Conservation (phyloP, 768 basidiomycete genomes). For the Lyophyllum atratum region DNA sequence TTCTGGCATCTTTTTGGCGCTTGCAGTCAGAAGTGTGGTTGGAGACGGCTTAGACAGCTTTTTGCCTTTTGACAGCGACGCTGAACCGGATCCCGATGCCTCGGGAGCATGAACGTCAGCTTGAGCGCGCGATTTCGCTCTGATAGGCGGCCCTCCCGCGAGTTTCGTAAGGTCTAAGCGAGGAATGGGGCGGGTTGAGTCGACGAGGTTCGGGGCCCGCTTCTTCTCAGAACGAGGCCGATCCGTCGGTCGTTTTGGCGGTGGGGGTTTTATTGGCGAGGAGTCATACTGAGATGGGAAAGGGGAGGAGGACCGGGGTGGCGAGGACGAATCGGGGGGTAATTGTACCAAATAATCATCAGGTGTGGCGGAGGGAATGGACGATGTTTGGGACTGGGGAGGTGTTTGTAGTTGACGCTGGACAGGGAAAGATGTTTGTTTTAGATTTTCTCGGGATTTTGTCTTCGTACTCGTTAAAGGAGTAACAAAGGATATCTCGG, state of each 20-base stretch:
- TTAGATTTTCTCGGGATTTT: background rate
- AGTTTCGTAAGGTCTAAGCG: slow-evolving; percentile 15
- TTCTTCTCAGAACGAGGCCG: slow-evolving; percentile 1
- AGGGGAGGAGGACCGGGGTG: slow-evolving; percentile 23
- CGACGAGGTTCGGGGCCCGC: background rate
- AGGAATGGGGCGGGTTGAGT: slow-evolving; percentile 11
- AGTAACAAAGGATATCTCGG: slow-evolving; percentile 4
- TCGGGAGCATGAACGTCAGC: background rate
- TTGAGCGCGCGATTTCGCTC: background rate
- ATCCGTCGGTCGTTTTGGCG: slow-evolving; percentile 9
- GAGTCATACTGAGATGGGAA: slow-evolving; percentile 11
- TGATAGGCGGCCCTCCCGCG: background rate
- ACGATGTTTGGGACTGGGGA: slow-evolving; percentile 37
- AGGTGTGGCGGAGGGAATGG: slow-evolving; percentile 22
- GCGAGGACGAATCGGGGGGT: slow-evolving; percentile 14
- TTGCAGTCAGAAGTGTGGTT: background rate
- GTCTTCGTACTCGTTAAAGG: background rate
- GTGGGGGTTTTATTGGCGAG: slow-evolving; percentile 21
- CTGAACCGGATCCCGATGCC: background rate
- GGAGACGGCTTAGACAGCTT: background rate
- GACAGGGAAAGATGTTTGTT: background rate
- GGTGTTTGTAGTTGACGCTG: slow-evolving; percentile 40
- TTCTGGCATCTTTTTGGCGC: background rate
- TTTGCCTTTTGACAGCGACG: background rate
- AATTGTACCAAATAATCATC: slow-evolving; percentile 17